Percentiles rank a stretch among this genome's conserved stretches.
These are phyloP conservation scores for Paralagenidium karlingii DNA, from an alignment of 352 stramenopile genomes.

Conservation along the genomic window DNA sequence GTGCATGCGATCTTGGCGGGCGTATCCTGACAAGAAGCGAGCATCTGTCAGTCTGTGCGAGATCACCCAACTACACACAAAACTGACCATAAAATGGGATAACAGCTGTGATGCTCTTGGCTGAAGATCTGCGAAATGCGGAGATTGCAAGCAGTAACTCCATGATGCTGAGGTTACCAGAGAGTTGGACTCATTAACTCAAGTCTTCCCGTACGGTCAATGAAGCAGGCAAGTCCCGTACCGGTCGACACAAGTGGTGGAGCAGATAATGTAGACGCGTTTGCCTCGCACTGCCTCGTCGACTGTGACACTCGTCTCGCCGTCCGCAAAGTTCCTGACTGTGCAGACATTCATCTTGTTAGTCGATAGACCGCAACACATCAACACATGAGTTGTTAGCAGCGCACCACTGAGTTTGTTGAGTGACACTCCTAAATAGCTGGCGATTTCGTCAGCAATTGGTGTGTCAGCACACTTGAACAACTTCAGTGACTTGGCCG, in stretches of 20 bases:
- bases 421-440: conserved; percentile 63
- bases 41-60: not conserved
- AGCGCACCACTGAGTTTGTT: conserved; percentile 54
- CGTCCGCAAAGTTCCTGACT: conserved; percentile 76
- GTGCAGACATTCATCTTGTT: not conserved
- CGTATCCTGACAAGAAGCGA: conserved; percentile 17
- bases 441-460: conserved; percentile 75
- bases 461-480: conserved; percentile 82
- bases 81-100: conserved; percentile 69
- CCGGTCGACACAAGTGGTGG: conserved; percentile 77
- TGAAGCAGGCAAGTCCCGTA: conserved; percentile 7
- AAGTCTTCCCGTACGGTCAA: not conserved
- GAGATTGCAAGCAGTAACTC: conserved; percentile 76
- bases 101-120: conserved; percentile 79
- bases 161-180: conserved; percentile 40
- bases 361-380: not conserved
- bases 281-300: conserved; percentile 70
- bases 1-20: conserved; percentile 76
- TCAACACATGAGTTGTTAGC: not conserved
- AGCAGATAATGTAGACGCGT: conserved; percentile 79
- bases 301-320: conserved; percentile 65
- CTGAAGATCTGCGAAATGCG: conserved; percentile 68
- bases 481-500: conserved; percentile 79
- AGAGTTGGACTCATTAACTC: conserved; percentile 1
- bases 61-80: not conserved